These are phyloP conservation scores for Pyrenula aspistea DNA, from an alignment of 495 filamentous ascomycete genomes.

Conservation along the genomic window DNA sequence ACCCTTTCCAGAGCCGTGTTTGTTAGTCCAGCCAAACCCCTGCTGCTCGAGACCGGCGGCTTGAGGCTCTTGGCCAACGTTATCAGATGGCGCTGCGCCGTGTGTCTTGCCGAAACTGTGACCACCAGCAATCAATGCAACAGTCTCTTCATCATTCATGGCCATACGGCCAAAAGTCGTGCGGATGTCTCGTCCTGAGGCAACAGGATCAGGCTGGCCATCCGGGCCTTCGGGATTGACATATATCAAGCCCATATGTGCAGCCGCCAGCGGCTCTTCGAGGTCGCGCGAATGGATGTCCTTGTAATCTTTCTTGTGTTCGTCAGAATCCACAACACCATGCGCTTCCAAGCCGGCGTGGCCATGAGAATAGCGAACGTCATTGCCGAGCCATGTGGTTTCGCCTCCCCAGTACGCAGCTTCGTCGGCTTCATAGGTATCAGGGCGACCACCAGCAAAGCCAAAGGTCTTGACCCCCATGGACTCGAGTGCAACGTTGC, in stretches of 20 bases:
- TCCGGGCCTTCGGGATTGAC: conserved; percentile 70
- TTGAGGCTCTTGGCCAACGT: conserved; percentile 53
- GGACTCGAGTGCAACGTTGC: conserved; percentile 63
- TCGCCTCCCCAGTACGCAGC: conserved; percentile 64
- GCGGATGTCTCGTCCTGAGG: conserved; percentile 57
- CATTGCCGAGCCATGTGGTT: conserved; percentile 58
- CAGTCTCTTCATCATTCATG: conserved; percentile 69
- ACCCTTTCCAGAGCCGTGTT: conserved; percentile 45
- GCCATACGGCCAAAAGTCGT: conserved; percentile 62
- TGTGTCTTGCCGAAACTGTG: conserved; percentile 69
- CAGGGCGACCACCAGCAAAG: conserved; percentile 55
- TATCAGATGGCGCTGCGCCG: conserved; percentile 45
- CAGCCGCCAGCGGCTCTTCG: conserved; percentile 49
- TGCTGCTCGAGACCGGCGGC: conserved; percentile 48
- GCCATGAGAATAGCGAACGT: conserved; percentile 47
- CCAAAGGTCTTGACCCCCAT: conserved; percentile 66
- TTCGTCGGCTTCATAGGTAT: conserved; percentile 62
- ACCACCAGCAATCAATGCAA: conserved; percentile 62
- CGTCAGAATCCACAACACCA: conserved; percentile 33
- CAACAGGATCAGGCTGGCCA: conserved; percentile 51
- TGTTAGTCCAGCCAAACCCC: conserved; percentile 56
- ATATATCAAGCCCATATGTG: conserved; percentile 66
- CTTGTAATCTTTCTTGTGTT: conserved; percentile 29
- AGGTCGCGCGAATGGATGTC: conserved; percentile 48
- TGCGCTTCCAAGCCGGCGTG: conserved; percentile 23